phyloP scores from a whole-genome alignment of 2,329 filamentous ascomycete genomes.

The Acarospora socialis region DNA sequence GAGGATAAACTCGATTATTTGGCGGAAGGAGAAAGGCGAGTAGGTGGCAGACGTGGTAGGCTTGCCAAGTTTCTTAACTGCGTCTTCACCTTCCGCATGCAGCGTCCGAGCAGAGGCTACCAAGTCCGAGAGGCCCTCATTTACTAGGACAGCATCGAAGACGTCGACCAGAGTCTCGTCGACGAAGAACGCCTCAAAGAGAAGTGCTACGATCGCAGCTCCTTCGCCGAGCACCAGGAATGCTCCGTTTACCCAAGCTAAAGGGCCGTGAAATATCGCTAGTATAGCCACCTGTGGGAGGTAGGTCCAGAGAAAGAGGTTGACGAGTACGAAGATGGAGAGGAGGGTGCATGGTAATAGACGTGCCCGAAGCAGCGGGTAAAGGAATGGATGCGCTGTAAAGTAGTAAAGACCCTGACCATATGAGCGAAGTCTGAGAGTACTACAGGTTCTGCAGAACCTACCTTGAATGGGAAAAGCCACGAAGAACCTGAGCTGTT shows the following conservation, averaged over 20 bases:
- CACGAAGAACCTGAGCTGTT: conserved; percentile 18
- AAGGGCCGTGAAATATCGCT: conserved; percentile 70
- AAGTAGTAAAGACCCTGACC: conserved; percentile 70
- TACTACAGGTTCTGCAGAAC: conserved; percentile 9
- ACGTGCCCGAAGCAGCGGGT: conserved; percentile 63
- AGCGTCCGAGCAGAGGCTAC: conserved; percentile 48
- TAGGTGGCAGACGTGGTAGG: conserved; percentile 65
- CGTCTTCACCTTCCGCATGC: conserved; percentile 52
- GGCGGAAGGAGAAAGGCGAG: conserved; percentile 78
- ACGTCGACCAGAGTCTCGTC: conserved; percentile 66
- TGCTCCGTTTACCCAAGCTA: conserved; percentile 80
- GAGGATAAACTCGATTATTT: conserved; percentile 71
- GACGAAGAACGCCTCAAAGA: conserved; percentile 72
- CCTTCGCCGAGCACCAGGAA: conserved; percentile 65
- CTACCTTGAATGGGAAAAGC: conserved; percentile 35
- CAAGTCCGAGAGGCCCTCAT: conserved; percentile 55
- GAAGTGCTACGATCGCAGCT: conserved; percentile 44
- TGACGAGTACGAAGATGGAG: conserved; percentile 66
- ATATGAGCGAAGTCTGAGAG: conserved; percentile 2
- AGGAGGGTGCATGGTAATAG: conserved; percentile 70
- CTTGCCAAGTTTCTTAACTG: conserved; percentile 69
- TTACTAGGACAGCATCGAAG: conserved; percentile 74
- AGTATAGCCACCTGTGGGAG: conserved; percentile 81
- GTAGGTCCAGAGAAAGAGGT: conserved; percentile 80
- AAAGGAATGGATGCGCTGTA: conserved; percentile 59